Percentiles rank a stretch among this genome's conserved stretches.
Conservation (phyloP, 139 green algal genomes). For the Ulvella scutata region DNA sequence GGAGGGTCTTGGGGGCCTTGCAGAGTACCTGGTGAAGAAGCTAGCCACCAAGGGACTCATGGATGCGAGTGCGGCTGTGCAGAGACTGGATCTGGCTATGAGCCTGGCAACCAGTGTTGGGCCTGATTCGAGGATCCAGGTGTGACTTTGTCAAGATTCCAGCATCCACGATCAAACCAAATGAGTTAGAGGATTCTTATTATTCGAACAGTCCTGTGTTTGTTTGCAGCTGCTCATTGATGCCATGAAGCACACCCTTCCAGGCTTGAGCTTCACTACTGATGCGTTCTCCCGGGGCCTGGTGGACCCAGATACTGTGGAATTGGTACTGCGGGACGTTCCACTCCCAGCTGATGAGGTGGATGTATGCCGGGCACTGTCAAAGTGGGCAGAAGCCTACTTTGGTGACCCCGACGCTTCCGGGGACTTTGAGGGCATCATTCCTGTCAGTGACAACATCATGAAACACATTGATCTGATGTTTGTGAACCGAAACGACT, state of each 20-base stretch:
- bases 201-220: background rate
- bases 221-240: background rate
- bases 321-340: background rate
- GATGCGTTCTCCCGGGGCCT: background rate
- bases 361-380: background rate
- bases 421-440: background rate
- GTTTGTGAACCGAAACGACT: background rate
- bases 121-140: background rate
- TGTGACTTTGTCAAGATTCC: background rate
- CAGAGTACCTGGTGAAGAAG: background rate
- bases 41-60: background rate
- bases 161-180: too few species aligned
- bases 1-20: background rate
- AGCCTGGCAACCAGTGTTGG: background rate
- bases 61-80: background rate
- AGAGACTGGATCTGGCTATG: background rate
- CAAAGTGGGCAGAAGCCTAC: background rate
- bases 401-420: background rate
- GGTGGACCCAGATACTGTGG: background rate
- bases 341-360: background rate
- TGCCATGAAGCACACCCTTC: background rate
- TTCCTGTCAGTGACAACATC: background rate
- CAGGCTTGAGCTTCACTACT: background rate
- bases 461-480: conserved; percentile 1
- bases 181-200: background rate